Evolutionary conservation across 257 asterid genomes (phyloP), one percentile per base, ranked within the genome.

Genomic region (Catharanthus roseus): DNA sequence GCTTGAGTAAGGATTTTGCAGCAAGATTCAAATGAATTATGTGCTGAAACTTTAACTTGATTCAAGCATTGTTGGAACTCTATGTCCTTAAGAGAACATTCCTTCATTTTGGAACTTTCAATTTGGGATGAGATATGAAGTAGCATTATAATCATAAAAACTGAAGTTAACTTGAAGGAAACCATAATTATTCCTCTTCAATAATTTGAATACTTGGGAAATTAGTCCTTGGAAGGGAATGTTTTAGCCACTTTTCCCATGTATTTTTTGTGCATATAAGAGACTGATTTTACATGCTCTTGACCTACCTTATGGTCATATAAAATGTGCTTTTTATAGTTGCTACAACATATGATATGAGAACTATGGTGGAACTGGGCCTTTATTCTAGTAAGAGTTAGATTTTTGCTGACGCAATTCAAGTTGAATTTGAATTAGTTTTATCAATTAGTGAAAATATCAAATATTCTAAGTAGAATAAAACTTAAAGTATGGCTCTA

Each of bases 1-100:
- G 76, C 87, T 45, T 28, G 81, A 58, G 75, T 79, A 28, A 86
- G 79, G 47, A 77, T 39, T 39, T 41, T 26, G 65, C 91, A 86
- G 72, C 91, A 82, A 28, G 84, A 65, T 7, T 69, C 86, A 2
- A 67, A 12, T 21, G 85, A 36, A 61, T 63, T n/a, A n/a, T n/a
- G n/a, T n/a, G n/a, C 53, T 21, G 76, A 55, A 51, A 29, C 75
- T 24, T 2, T 42, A 12, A 19, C 77, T 42, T 80, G 77, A 66
- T 71, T 66, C 58, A 82, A 29, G 81, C 87, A 84, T 28, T 64
- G 65, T n/a, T 80, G 84, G 28, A 84, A 19, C 47, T 80, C 77
- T 64, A 84, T 70, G 12, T 81, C 85, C 28, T 44, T 18, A 31
- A 81, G 49, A 13, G 87, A 77, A 61, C 90, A 85, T 71, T 77